A percentile compares a stretch with the other conserved stretches of the same genome.
phyloP scores from a whole-genome alignment of 2,329 filamentous ascomycete species.

The Aspergillus melleus region DNA sequence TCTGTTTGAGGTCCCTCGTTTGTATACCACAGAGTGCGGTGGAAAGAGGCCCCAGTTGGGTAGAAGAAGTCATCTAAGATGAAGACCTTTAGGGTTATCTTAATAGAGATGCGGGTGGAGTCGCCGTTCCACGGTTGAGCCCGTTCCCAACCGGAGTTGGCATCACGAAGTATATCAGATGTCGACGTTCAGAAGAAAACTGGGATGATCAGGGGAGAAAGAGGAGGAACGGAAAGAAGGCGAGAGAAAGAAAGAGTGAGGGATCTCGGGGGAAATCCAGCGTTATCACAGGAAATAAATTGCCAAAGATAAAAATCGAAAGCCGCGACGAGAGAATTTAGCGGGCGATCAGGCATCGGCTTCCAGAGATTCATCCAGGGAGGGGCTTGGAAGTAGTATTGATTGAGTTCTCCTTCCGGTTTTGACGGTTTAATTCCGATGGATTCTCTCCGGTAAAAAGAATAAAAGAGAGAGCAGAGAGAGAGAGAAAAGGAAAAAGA shows the following conservation, averaged over 20 bases:
- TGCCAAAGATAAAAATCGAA: too few relatives aligned
- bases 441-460: background rate
- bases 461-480: background rate
- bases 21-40: too few relatives aligned
- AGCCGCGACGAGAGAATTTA: background rate
- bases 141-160: background rate
- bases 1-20: too few relatives aligned
- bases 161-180: background rate
- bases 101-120: background rate
- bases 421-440: background rate
- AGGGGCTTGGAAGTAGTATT: background rate
- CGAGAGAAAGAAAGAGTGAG: too few relatives aligned
- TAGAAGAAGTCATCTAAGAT: too few relatives aligned
- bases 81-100: too few relatives aligned
- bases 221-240: too few relatives aligned
- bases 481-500: background rate
- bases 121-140: background rate
- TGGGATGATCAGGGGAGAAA: too few relatives aligned
- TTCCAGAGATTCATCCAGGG: background rate
- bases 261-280: too few relatives aligned
- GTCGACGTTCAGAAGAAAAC: too few relatives aligned
- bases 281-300: too few relatives aligned
- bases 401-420: background rate
- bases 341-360: slow-evolving; percentile 7
- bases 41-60: too few relatives aligned